Conservation (phyloP, 163 green algal species). For the Chlamydomonas reinhardtii region DNA sequence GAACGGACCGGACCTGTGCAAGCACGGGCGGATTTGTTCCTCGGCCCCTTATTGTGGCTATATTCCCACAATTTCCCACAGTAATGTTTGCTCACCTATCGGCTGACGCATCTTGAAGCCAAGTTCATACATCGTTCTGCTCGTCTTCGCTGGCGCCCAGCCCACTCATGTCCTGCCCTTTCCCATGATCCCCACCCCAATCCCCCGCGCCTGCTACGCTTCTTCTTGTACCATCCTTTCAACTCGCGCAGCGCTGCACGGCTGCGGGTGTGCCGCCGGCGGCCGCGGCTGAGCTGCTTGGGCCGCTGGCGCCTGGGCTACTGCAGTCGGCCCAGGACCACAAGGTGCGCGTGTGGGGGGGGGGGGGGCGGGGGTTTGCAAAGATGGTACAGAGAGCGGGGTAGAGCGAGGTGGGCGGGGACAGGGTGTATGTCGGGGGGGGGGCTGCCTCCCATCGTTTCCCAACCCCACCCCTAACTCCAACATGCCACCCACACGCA, state of each 20-base stretch:
- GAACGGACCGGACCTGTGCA: too few species aligned
- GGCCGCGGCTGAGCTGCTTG: neutral
- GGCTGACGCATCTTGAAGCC: too few species aligned
- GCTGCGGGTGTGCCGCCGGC: neutral
- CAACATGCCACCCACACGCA: neutral
- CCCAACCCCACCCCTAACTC: too few species aligned
- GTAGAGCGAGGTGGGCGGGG: neutral
- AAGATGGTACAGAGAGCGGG: neutral
- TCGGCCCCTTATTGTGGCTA: too few species aligned
- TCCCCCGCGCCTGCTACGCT: neutral
- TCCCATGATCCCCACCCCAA: too few species aligned
- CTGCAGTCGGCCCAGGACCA: neutral
- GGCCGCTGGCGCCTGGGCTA: conserved; percentile 1
- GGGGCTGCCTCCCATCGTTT: too few species aligned
- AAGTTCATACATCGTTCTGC: too few species aligned
- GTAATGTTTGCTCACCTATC: too few species aligned
- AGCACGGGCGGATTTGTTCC: too few species aligned
- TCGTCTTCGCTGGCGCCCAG: too few species aligned
- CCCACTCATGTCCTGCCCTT: too few species aligned
- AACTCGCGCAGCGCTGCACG: neutral
- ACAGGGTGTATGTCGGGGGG: neutral
- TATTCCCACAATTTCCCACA: too few species aligned
- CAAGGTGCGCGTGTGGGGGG: neutral
- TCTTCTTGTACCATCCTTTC: neutral
- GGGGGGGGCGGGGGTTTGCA: neutral